Conservation (phyloP, 1,139 yeast genomes). For the Saccharomycopsis crataegensis region DNA sequence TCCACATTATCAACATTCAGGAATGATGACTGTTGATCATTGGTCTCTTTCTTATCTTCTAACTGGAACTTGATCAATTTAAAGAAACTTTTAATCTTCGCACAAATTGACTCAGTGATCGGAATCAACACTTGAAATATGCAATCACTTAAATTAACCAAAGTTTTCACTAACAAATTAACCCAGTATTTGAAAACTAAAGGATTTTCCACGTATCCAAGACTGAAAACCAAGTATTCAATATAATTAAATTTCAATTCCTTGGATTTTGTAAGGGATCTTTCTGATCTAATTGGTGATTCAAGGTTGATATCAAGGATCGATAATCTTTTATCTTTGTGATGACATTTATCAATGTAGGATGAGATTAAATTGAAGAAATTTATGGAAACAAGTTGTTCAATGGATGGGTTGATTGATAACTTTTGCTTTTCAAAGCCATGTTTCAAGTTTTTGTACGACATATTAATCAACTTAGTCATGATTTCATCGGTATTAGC, state of each 20-base stretch:
- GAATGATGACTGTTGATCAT: background rate
- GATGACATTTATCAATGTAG: conserved; percentile 12
- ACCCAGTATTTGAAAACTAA: conserved; percentile 43
- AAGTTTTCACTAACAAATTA: conserved; percentile 35
- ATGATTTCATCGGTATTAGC: conserved; percentile 38
- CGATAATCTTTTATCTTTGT: conserved; percentile 3
- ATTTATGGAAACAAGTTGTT: conserved; percentile 1
- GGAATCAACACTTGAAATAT: conserved; percentile 45
- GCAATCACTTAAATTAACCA: conserved; percentile 42
- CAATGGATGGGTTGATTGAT: background rate
- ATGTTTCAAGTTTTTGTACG: conserved; percentile 26
- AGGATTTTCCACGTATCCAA: conserved; percentile 26
- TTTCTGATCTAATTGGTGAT: conserved; percentile 8
- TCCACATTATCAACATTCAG: conserved; percentile 1
- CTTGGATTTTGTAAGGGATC: background rate
- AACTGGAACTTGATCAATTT: conserved; percentile 23
- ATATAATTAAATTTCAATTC: conserved; percentile 6
- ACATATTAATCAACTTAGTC: conserved; percentile 27
- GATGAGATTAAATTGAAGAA: conserved; percentile 10
- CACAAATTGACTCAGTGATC: conserved; percentile 43
- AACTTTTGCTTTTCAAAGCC: background rate
- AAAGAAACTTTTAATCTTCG: conserved; percentile 37
- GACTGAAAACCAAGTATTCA: conserved; percentile 12
- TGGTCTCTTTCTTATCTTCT: background rate
- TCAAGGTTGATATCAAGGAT: conserved; percentile 9